Evolutionary conservation across 2,329 filamentous ascomycete species (phyloP).

Genomic region (Madurella fahalii): DNA sequence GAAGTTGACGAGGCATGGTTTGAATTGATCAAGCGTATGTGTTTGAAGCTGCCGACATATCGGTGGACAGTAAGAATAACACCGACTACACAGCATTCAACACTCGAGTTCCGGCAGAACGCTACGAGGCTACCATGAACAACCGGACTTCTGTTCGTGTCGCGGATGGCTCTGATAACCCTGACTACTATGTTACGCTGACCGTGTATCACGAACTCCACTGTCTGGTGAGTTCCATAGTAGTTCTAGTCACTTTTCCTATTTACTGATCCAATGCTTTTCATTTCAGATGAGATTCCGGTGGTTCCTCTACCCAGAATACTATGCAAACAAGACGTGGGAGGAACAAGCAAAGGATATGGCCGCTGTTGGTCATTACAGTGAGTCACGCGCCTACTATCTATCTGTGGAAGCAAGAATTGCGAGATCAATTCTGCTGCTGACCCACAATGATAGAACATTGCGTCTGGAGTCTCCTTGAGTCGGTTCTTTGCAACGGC

Average conservation of each 20-base stretch:
- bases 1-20: conserved; percentile 11
- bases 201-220: conserved; percentile 15
- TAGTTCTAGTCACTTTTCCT: background rate
- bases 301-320: conserved; percentile 10
- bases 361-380: conserved; percentile 4
- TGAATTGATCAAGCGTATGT: conserved; percentile 7
- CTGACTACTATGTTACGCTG: conserved; percentile 12
- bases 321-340: conserved; percentile 13
- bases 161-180: background rate
- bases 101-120: conserved; percentile 6
- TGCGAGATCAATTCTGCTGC: background rate
- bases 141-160: conserved; percentile 6
- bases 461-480: conserved; percentile 11
- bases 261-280: background rate
- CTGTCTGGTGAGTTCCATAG: background rate
- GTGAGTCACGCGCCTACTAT: background rate
- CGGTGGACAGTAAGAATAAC: background rate
- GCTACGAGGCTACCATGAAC: conserved; percentile 2
- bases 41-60: background rate
- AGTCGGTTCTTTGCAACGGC: conserved; percentile 11
- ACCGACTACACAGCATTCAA: conserved; percentile 7
- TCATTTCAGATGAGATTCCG: conserved; percentile 7
- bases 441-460: background rate
- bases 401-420: no score
- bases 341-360: conserved; percentile 6